Conservation (phyloP, 1,284 basidiomycete genomes). For the Malassezia globosa region DNA sequence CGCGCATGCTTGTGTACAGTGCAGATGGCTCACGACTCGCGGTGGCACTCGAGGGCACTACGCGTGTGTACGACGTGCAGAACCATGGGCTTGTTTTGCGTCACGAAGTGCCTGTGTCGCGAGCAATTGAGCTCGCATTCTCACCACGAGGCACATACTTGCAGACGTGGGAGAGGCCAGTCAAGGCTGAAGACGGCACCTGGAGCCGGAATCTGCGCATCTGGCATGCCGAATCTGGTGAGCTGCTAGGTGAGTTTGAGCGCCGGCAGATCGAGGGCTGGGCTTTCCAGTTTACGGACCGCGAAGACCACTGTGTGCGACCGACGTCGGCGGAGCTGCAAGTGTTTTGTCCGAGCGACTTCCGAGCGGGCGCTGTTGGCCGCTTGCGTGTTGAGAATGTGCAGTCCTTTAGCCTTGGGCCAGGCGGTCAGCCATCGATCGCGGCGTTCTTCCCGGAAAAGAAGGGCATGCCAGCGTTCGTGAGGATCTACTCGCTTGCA, state of each 20-base stretch:
- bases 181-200: slow-evolving; percentile 62
- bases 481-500: slow-evolving; percentile 70
- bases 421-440: slow-evolving; percentile 68
- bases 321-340: slow-evolving; percentile 74
- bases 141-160: slow-evolving; percentile 84
- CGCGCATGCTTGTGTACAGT: slow-evolving; percentile 72
- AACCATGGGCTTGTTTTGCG: slow-evolving; percentile 29
- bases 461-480: slow-evolving; percentile 85
- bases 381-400: slow-evolving; percentile 73
- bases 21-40: slow-evolving; percentile 76
- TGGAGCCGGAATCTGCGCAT: slow-evolving; percentile 65
- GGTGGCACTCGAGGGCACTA: slow-evolving; percentile 65
- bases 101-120: slow-evolving; percentile 51
- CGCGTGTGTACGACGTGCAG: slow-evolving; percentile 59
- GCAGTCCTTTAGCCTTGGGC: slow-evolving; percentile 63
- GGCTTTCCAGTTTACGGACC: slow-evolving; percentile 72
- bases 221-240: slow-evolving; percentile 68
- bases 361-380: slow-evolving; percentile 67
- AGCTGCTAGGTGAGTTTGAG: slow-evolving; percentile 66
- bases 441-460: slow-evolving; percentile 88
- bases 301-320: slow-evolving; percentile 76
- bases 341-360: slow-evolving; percentile 63
- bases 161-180: slow-evolving; percentile 83
- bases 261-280: slow-evolving; percentile 49
- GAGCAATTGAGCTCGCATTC: slow-evolving; percentile 72